phyloP scores from a whole-genome alignment of 148 eudicot species.

The Nepenthes mirabilis region DNA sequence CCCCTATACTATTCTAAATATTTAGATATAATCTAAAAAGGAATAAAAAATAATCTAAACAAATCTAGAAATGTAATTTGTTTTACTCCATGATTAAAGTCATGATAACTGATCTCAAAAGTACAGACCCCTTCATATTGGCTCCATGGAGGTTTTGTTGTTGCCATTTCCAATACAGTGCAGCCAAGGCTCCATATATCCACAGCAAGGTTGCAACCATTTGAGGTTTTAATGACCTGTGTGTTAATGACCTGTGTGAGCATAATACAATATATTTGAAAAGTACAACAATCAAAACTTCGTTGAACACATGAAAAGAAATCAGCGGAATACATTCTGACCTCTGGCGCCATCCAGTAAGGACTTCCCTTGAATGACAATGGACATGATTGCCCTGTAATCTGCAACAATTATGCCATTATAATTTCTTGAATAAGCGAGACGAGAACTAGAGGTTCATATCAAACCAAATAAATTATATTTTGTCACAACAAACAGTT shows the following conservation, averaged over 20 bases:
- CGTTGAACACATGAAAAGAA: not conserved
- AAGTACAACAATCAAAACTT: slow-evolving; percentile 2
- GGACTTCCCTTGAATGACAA: slow-evolving; percentile 93
- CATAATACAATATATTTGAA: not conserved
- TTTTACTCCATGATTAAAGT: too few relatives aligned
- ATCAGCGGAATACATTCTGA: slow-evolving; percentile 7
- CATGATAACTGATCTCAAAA: too few relatives aligned
- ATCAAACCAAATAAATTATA: too few relatives aligned
- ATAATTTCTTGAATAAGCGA: not conserved
- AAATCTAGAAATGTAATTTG: too few relatives aligned
- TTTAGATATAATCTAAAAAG: too few relatives aligned
- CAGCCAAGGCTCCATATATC: slow-evolving; percentile 98
- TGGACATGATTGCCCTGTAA: slow-evolving; percentile 85
- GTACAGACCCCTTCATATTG: slow-evolving; percentile 85
- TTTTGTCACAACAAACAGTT: too few relatives aligned
- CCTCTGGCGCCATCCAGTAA: slow-evolving; percentile 99
- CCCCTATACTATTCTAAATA: too few relatives aligned
- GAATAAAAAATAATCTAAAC: too few relatives aligned
- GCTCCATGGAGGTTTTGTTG: slow-evolving; percentile 93
- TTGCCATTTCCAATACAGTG: slow-evolving; percentile 92
- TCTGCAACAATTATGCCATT: slow-evolving; percentile 29
- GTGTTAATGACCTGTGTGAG: slow-evolving; percentile 37
- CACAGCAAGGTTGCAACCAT: slow-evolving; percentile 70
- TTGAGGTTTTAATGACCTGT: slow-evolving; percentile 31
- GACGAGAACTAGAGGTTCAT: not conserved